Base-by-base conservation (phyloP, 2,329 filamentous ascomycete genomes). In the Teratosphaeria nubilosa region DNA sequence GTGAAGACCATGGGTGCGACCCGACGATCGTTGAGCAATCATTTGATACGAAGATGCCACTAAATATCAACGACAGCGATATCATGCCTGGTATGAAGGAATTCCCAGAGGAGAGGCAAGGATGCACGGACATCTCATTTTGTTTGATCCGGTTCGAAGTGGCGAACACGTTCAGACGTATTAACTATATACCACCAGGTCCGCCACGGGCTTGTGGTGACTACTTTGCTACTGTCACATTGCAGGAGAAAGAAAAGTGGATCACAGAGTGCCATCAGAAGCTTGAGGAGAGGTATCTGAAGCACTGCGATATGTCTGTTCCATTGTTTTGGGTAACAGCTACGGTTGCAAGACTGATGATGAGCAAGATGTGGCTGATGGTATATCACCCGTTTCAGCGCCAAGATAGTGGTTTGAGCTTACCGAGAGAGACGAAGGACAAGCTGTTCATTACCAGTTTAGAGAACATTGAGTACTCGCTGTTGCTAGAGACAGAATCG, bases 321-420 rank as follows among this genome's bases (percentile, higher is more conserved):
- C 82, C 82, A 7, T 73, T 89, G 1, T 84, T 84, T 62, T 89
- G 86, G 85, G 81, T 87, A 27, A 82, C 82, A 7, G 84, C 83
- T 3, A 87, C 86, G 30, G 78, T 89, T 25, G 80, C 83, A 2
- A 82, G 87, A 10, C 77, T 92, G 32, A 84, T 91, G 61, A 82
- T 91, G 74, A 85, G 85, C 56, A 92, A 91, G 72, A 84, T 91
- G 77, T 89, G 86, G 75, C 78, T 94, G 37, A 80, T 91, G 60
- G 80, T 90, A 2, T 88, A 92, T 66, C 85, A 92, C 64, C 87
- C 88, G 0, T 80, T 86, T 66, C 83, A 87, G 32, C 81, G 84
- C 55, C 78, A 80, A 34, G 80, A 83, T 27, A 77, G 79, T 10
- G 78, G 78, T n/a, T 72, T 77, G 9, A 78, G 77, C 27, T 75